Evolutionary conservation across 2,329 filamentous ascomycete species (phyloP).

Genomic region (Parascedosporium putredinis): DNA sequence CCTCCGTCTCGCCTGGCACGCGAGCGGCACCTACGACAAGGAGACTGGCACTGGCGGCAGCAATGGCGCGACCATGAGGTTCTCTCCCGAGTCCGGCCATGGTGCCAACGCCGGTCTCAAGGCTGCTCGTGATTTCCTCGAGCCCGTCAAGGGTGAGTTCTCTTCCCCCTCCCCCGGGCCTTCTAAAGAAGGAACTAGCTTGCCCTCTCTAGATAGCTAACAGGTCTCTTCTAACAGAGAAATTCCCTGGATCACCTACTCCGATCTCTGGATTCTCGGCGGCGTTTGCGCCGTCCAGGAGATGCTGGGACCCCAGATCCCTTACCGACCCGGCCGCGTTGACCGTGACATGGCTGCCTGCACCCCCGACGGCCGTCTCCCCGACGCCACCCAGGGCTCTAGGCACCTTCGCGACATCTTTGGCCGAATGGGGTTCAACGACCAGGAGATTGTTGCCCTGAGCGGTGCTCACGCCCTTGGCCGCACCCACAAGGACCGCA

Average conservation of each 20-base stretch:
- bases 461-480: slow-evolving; percentile 78
- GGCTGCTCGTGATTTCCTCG: slow-evolving; percentile 80
- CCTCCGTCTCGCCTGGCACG: slow-evolving; percentile 87
- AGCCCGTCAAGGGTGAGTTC: slow-evolving; percentile 69
- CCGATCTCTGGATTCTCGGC: slow-evolving; percentile 89
- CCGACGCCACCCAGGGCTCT: slow-evolving; percentile 68
- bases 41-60: slow-evolving; percentile 80
- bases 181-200: neutral
- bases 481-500: slow-evolving; percentile 81
- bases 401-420: slow-evolving; percentile 88
- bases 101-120: slow-evolving; percentile 89
- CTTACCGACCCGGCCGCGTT: slow-evolving; percentile 75
- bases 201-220: neutral
- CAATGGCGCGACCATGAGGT: slow-evolving; percentile 96
- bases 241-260: slow-evolving; percentile 97
- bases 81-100: slow-evolving; percentile 78
- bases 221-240: slow-evolving; percentile 23
- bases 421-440: slow-evolving; percentile 93
- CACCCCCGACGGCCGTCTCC: slow-evolving; percentile 82
- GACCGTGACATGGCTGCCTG: slow-evolving; percentile 75
- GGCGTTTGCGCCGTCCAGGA: slow-evolving; percentile 86
- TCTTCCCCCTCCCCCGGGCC: neutral
- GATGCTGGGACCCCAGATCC: slow-evolving; percentile 80
- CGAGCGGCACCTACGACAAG: slow-evolving; percentile 84
- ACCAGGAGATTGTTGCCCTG: slow-evolving; percentile 91